Evolutionary conservation across 2,329 filamentous ascomycete species (phyloP).

Genomic region (Calonectria multiphialidica): DNA sequence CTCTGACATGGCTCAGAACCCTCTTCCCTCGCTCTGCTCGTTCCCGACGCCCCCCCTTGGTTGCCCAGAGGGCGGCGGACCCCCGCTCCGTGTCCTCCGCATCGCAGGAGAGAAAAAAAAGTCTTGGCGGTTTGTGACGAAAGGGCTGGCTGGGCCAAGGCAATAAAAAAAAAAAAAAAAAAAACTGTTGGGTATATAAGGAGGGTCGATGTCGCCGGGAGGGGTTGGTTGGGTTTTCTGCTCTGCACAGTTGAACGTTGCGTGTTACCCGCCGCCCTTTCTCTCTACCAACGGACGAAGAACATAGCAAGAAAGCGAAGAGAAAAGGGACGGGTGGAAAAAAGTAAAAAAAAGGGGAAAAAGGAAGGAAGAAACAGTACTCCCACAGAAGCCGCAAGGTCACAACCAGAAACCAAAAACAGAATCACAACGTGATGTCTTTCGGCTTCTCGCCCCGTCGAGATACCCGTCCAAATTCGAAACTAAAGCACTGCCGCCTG

Average conservation of each 20-base stretch:
- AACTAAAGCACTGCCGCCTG: conserved; percentile 43
- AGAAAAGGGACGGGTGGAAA: not conserved
- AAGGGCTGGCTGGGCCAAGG: not conserved
- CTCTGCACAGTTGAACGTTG: not conserved
- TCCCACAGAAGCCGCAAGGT: conserved; percentile 18
- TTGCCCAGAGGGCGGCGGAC: not conserved
- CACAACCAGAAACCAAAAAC: not conserved
- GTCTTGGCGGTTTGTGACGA: conserved; percentile 8
- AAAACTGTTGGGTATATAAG: conserved; percentile 20
- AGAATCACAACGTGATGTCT: conserved; percentile 41
- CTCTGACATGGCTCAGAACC: conserved; percentile 15
- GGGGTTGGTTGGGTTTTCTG: not conserved
- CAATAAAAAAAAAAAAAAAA: not conserved
- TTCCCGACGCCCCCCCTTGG: not conserved
- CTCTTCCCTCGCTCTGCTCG: conserved; percentile 17
- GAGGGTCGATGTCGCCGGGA: conserved; percentile 4
- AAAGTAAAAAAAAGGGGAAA: not conserved
- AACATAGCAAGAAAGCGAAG: not conserved
- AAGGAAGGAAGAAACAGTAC: not conserved
- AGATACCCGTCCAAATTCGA: conserved; percentile 41
- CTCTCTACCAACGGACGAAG: not conserved
- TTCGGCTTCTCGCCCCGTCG: conserved; percentile 40
- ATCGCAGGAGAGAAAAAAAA: no score
- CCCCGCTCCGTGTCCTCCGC: conserved; percentile 7
- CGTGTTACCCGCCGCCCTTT: not conserved